phyloP scores from a whole-genome alignment of 2,329 filamentous ascomycete genomes.

The Myriosclerotinia scirpicola region DNA sequence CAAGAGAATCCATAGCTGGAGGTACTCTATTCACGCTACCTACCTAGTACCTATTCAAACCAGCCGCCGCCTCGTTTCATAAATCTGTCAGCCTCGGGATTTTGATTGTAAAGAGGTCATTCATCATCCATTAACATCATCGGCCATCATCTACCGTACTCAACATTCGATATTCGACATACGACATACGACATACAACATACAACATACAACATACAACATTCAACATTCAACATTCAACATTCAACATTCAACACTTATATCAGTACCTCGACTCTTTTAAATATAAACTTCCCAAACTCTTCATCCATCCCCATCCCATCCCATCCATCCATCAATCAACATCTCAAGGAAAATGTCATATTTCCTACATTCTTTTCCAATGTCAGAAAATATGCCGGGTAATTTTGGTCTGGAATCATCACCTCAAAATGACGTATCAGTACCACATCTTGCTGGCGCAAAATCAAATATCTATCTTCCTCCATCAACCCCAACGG shows the following conservation, averaged over 20 bases:
- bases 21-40: too few species aligned
- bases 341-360: slow-evolving; percentile 27
- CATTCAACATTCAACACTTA: background rate
- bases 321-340: background rate
- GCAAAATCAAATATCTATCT: slow-evolving; percentile 45
- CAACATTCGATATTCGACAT: too few species aligned
- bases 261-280: too few species aligned
- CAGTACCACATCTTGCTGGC: slow-evolving; percentile 34
- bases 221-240: background rate
- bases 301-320: background rate
- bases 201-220: too few species aligned
- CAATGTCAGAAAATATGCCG: slow-evolving; percentile 29
- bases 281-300: background rate
- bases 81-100: too few species aligned
- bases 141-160: too few species aligned
- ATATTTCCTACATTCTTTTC: slow-evolving; percentile 26
- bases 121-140: too few species aligned
- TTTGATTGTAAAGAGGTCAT: too few species aligned
- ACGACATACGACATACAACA: too few species aligned
- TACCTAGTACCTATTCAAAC: too few species aligned
- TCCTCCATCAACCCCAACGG: slow-evolving; percentile 45
- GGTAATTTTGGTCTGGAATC: slow-evolving; percentile 33
- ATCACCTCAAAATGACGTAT: slow-evolving; percentile 24
- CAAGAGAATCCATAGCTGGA: too few species aligned
- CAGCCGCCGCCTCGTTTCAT: too few species aligned